These are phyloP conservation scores for Xylariaceae sp. DNA, from an alignment of 2,329 filamentous ascomycete species.

Conservation along the genomic window DNA sequence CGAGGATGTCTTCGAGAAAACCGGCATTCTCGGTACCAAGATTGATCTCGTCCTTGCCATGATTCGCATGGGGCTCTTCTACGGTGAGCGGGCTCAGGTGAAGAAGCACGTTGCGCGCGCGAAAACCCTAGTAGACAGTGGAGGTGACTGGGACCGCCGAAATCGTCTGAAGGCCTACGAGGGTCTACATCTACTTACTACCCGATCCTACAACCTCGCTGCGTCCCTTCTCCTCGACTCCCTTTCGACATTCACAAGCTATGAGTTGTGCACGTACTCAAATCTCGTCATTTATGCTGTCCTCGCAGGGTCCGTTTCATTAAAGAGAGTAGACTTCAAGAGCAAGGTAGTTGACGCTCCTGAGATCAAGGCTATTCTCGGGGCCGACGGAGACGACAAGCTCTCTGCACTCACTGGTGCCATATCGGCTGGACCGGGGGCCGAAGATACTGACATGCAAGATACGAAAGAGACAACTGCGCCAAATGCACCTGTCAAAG, in stretches of 20 bases:
- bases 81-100: slow-evolving; percentile 84
- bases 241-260: slow-evolving; percentile 96
- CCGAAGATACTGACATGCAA: slow-evolving; percentile 68
- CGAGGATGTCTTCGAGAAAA: slow-evolving; percentile 94
- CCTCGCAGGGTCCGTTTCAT: slow-evolving; percentile 85
- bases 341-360: slow-evolving; percentile 97
- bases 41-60: slow-evolving; percentile 96
- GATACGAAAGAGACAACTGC: slow-evolving; percentile 54
- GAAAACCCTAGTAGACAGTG: slow-evolving; percentile 84
- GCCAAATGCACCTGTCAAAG: slow-evolving; percentile 27
- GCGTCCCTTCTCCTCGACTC: slow-evolving; percentile 94
- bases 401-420: slow-evolving; percentile 76
- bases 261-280: slow-evolving; percentile 97
- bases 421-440: slow-evolving; percentile 74
- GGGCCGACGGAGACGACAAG: slow-evolving; percentile 77
- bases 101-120: slow-evolving; percentile 93
- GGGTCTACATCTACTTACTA: slow-evolving; percentile 85
- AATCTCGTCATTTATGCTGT: slow-evolving; percentile 93
- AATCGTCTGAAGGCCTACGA: slow-evolving; percentile 99
- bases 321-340: slow-evolving; percentile 98
- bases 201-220: slow-evolving; percentile 83
- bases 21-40: slow-evolving; percentile 92
- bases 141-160: slow-evolving; percentile 96
- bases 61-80: slow-evolving; percentile 93
- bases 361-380: slow-evolving; percentile 95